Base-by-base conservation (phyloP, 208 protist species). In the Kentomonas sorsogonicus region DNA sequence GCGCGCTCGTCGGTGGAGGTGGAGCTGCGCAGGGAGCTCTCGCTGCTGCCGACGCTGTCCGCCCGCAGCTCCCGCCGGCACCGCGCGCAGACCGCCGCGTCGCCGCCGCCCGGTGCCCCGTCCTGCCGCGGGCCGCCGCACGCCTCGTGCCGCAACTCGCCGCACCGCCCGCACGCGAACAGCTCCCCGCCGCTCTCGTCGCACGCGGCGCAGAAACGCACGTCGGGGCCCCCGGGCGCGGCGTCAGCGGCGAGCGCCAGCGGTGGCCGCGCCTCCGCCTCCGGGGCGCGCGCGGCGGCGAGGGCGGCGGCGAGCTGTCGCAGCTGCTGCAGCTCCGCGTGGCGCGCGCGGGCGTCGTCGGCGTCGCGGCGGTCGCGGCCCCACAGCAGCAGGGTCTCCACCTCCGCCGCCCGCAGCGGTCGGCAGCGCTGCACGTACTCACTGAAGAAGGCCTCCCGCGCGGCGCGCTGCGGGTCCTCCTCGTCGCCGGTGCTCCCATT, bases 1-100 rank as follows among this genome's bases (percentile, higher is more conserved):
- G 36, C 69, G 11, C 85, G 66, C 71, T 89, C 85, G 38, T 77
- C 78, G 1, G 79, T 83, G n/a, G 75, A 83, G 3, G 85, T 89
- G 20, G 75, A 77, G 64, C 72, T 83, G 66, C 71, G 71, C 33
- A 89, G 63, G 3, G 69, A 72, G 3, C 63, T 75, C 48, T 64
- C 72, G 39, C 60, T n/a, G 18, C 38, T 34, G 27, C 26, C 25
- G n/a, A 51, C 41, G 23, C 40, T 48, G 44, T 31, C 34, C 22
- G 30, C 43, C 18, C 64, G 44, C 43, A 79, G 31, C 26, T 50
- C 62, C 13, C 53, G 38, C 11, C 61, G 69, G 46, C 78, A 85
- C n/a, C 18, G 34, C 33, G 34, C 47, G 44, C 73, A 85, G 13
- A 80, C n/a, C n/a, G 61, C n/a, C 47, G 30, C 0, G 26, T 60